Conservation (phyloP, 2,329 filamentous ascomycete species). For the Stagonosporopsis vannaccii region DNA sequence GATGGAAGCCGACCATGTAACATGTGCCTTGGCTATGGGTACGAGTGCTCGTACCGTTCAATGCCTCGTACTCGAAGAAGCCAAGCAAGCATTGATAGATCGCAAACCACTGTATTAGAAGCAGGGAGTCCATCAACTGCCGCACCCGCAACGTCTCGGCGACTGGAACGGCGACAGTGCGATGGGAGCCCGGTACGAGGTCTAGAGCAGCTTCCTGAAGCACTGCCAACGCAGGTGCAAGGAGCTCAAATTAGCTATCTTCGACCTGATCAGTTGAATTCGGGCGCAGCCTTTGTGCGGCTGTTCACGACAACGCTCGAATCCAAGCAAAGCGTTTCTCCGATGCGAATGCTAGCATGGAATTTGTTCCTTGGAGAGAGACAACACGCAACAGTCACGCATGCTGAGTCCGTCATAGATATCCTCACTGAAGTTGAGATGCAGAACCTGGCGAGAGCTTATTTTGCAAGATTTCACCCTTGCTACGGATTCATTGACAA, state of each 20-base stretch:
- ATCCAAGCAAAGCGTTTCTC: not conserved
- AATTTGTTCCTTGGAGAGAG: slow-evolving; percentile 6
- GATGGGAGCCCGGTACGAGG: not conserved
- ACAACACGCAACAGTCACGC: not conserved
- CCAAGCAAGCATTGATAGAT: not conserved
- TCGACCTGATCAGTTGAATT: not conserved
- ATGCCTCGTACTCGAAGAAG: slow-evolving; percentile 4
- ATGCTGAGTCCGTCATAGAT: not conserved
- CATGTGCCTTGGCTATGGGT: slow-evolving; percentile 11
- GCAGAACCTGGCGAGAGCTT: not conserved
- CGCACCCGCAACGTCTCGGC: not conserved
- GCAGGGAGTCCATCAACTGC: not conserved
- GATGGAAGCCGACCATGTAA: slow-evolving; percentile 1
- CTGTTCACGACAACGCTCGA: slow-evolving; percentile 3
- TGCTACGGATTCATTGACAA: slow-evolving; percentile 7
- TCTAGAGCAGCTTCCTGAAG: not conserved
- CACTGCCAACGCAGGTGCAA: not conserved
- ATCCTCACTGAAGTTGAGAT: not conserved
- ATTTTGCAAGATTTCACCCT: slow-evolving; percentile 3
- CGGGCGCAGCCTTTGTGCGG: slow-evolving; percentile 8
- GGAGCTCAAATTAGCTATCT: not conserved
- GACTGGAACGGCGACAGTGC: not conserved
- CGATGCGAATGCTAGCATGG: slow-evolving; percentile 10
- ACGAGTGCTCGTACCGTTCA: slow-evolving; percentile 6
- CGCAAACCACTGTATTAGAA: not conserved